These are phyloP conservation scores for Linanthus parryae DNA, from an alignment of 148 eudicot species.

Conservation along the genomic window DNA sequence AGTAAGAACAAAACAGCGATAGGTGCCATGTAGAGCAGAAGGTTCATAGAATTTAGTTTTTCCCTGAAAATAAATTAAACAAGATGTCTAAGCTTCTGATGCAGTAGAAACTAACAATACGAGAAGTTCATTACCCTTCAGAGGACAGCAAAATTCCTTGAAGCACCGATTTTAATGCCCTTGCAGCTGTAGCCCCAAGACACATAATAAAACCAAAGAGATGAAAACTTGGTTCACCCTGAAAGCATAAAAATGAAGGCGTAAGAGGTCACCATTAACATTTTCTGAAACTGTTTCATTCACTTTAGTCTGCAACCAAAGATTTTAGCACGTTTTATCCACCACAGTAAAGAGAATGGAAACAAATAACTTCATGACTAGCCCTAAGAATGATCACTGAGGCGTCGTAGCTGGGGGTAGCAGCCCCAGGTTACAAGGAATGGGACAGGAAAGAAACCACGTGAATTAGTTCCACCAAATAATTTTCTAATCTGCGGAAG, in stretches of 20 bases:
- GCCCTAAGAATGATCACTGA: background rate
- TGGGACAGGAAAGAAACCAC: too few species aligned
- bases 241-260: conserved; percentile 9
- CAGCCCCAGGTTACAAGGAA: background rate
- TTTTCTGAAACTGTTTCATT: background rate
- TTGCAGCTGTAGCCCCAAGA: conserved; percentile 88
- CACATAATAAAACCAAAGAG: conserved; percentile 88
- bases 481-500: too few species aligned
- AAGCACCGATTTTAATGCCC: conserved; percentile 81
- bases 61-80: conserved; percentile 46
- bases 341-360: background rate
- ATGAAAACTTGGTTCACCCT: conserved; percentile 95
- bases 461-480: too few species aligned
- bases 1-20: conserved; percentile 66
- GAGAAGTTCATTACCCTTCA: conserved; percentile 52
- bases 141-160: conserved; percentile 86
- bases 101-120: background rate
- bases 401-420: background rate
- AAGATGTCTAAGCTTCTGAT: background rate
- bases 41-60: conserved; percentile 90
- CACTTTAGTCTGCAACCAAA: background rate
- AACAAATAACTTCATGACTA: background rate
- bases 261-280: background rate
- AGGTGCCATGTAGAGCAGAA: conserved; percentile 92
- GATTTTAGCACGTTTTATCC: background rate